A percentile compares a stretch with the other conserved stretches of the same genome.
Conservation (phyloP, 2,329 filamentous ascomycete species). For the Aspergillaceae sp. region DNA sequence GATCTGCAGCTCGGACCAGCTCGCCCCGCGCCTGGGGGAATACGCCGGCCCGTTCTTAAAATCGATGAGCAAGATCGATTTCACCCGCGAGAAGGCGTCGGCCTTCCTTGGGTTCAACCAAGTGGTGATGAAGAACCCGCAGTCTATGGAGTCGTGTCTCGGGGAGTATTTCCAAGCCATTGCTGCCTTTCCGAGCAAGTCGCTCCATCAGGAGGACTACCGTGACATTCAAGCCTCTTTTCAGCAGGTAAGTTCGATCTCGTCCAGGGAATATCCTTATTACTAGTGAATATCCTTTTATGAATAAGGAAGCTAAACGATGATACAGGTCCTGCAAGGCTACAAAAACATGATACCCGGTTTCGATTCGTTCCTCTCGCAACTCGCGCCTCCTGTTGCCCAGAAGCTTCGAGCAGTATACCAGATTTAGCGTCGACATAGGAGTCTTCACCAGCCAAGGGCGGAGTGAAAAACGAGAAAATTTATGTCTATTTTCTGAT, state of each 20-base stretch:
- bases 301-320: neutral
- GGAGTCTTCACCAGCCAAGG: neutral
- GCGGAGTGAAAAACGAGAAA: too few relatives aligned
- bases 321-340: conserved; percentile 34
- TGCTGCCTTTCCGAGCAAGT: conserved; percentile 58
- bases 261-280: neutral
- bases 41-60: conserved; percentile 77
- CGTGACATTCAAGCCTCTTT: conserved; percentile 61
- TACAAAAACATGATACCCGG: conserved; percentile 42
- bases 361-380: conserved; percentile 39
- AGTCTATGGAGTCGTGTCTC: conserved; percentile 82
- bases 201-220: conserved; percentile 52
- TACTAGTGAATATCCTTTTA: neutral
- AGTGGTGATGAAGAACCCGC: conserved; percentile 75
- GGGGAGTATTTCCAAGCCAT: conserved; percentile 76
- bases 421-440: conserved; percentile 26
- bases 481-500: too few relatives aligned
- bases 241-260: conserved; percentile 53
- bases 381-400: conserved; percentile 30
- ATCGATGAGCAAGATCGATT: conserved; percentile 74
- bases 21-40: conserved; percentile 69
- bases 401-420: conserved; percentile 37
- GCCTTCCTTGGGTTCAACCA: conserved; percentile 86
- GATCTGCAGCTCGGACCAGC: conserved; percentile 62
- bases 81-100: conserved; percentile 88